These are phyloP conservation scores for Syzygium aqueum DNA, from an alignment of 345 rosid genomes.

Conservation along the genomic window DNA sequence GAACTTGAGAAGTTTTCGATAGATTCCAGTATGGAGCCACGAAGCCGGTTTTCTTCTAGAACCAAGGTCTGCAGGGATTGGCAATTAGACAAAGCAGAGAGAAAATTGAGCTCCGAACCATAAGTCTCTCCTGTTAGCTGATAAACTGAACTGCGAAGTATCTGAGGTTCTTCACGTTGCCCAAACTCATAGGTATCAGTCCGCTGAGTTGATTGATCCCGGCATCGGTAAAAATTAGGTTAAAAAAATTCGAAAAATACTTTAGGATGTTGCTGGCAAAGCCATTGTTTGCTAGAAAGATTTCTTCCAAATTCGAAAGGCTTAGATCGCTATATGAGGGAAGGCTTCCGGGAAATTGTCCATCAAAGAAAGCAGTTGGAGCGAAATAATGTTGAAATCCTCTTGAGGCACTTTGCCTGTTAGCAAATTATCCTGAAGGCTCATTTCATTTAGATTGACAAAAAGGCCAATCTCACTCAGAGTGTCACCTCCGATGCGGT, in stretches of 20 bases:
- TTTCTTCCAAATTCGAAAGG: not conserved
- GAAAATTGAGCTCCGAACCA: not conserved
- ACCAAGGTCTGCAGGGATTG: not conserved
- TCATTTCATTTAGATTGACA: not conserved
- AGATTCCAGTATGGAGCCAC: not conserved
- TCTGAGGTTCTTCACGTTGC: not conserved
- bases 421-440: not conserved
- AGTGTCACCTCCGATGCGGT: not conserved
- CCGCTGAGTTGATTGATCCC: not conserved
- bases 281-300: not conserved
- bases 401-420: not conserved
- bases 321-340: not conserved
- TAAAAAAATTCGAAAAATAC: not conserved
- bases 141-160: rapidly evolving
- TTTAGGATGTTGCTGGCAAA: not conserved
- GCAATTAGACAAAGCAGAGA: not conserved
- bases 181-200: not conserved
- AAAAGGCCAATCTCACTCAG: not conserved
- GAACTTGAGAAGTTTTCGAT: not conserved
- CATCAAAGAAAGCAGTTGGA: not conserved
- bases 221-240: not conserved
- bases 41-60: not conserved
- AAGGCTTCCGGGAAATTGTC: not conserved
- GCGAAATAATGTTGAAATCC: not conserved
- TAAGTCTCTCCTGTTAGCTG: not conserved